phyloP scores from a whole-genome alignment of 129 eudicot genomes.

The Chrysanthemum lavandulifolium region DNA sequence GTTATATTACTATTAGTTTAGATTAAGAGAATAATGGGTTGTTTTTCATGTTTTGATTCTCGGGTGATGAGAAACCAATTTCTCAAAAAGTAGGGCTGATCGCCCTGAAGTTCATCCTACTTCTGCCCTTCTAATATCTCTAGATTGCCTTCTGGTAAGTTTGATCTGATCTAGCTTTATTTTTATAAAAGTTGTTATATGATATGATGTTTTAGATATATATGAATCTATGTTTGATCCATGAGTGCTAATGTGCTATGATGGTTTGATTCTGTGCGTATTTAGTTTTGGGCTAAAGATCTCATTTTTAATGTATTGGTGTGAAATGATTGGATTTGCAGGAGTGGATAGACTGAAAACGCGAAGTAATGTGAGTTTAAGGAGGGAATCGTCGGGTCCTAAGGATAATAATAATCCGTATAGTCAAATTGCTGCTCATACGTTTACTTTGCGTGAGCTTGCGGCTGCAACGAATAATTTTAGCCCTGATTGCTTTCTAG shows the following conservation, averaged over 20 bases:
- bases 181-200: neutral
- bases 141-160: conserved; percentile 78
- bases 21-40: conserved; percentile 59
- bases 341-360: conserved; percentile 75
- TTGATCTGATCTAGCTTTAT: conserved; percentile 48
- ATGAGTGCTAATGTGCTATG: too few relatives aligned
- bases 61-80: conserved; percentile 56
- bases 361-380: conserved; percentile 57
- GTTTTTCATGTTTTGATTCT: conserved; percentile 92
- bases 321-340: conserved; percentile 33
- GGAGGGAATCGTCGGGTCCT: conserved; percentile 53
- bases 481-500: conserved; percentile 79
- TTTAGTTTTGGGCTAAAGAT: too few relatives aligned
- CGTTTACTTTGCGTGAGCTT: conserved; percentile 92
- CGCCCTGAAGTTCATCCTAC: conserved; percentile 43
- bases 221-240: too few relatives aligned
- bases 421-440: conserved; percentile 84
- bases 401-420: conserved; percentile 51
- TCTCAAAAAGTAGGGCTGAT: conserved; percentile 48
- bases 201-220: too few relatives aligned
- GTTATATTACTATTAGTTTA: neutral
- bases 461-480: conserved; percentile 86
- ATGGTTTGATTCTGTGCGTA: too few relatives aligned
- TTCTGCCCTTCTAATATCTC: conserved; percentile 58
- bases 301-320: neutral